Conservation (phyloP, 768 basidiomycete species). For the Multifurca ochricompacta region DNA sequence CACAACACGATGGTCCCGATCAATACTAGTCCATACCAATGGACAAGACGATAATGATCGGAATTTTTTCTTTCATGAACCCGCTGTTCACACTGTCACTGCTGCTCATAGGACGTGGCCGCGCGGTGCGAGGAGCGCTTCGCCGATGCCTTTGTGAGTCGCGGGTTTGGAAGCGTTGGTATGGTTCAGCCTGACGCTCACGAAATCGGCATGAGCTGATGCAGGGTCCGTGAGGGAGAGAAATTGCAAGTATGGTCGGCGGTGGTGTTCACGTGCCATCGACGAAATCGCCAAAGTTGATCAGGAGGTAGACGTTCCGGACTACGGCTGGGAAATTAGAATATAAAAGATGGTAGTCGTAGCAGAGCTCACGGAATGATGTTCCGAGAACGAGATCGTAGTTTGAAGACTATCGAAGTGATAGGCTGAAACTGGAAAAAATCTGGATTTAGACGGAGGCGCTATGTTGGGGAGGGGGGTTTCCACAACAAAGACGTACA, state of each 20-base stretch:
- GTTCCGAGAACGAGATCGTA: slow-evolving; percentile 33
- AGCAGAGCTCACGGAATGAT: slow-evolving; percentile 28
- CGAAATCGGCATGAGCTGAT: slow-evolving; percentile 55
- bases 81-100: background rate
- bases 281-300: slow-evolving; percentile 31
- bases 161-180: slow-evolving; percentile 30
- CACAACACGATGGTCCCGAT: background rate
- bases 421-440: slow-evolving; percentile 32
- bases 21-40: background rate
- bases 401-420: slow-evolving; percentile 9
- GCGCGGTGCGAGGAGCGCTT: too few relatives aligned
- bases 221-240: slow-evolving; percentile 47
- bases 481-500: slow-evolving; percentile 13
- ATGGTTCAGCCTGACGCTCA: slow-evolving; percentile 46
- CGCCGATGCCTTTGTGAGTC: background rate
- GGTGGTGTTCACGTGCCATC: slow-evolving; percentile 28
- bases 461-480: too few relatives aligned
- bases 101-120: background rate
- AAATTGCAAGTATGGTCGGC: slow-evolving; percentile 59
- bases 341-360: background rate
- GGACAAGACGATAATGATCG: background rate
- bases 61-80: background rate
- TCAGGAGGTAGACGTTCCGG: slow-evolving; percentile 32
- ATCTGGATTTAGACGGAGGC: background rate
- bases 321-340: slow-evolving; percentile 20